Evolutionary conservation across 345 rosid genomes (phyloP).

Genomic region (Linum lewisii): DNA sequence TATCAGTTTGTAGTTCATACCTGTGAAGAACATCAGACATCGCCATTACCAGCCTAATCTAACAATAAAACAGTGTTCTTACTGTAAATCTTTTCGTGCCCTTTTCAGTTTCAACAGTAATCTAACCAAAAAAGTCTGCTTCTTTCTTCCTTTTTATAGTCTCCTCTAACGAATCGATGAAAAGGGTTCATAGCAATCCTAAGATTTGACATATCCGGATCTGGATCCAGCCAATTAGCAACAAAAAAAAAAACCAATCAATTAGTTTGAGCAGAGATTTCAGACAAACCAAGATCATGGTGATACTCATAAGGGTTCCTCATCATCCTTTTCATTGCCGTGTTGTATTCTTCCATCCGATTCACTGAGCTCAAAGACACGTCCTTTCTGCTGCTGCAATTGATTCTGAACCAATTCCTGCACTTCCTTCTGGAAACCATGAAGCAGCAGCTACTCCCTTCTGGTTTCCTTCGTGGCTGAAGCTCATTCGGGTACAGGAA

Average conservation of each 20-base stretch:
- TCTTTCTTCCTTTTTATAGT: too few species aligned
- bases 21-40: slow-evolving; percentile 26
- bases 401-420: slow-evolving; percentile 23
- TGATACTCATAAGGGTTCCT: slow-evolving; percentile 88
- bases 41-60: too few species aligned
- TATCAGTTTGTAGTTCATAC: slow-evolving; percentile 84
- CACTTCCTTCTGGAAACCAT: slow-evolving; percentile 14
- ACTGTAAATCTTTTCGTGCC: too few species aligned
- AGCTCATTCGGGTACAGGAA: neutral
- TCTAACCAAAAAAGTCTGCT: too few species aligned
- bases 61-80: too few species aligned
- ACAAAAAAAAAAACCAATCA: neutral
- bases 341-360: neutral
- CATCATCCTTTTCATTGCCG: slow-evolving; percentile 64
- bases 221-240: neutral
- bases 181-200: neutral
- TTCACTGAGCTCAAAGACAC: neutral
- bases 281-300: slow-evolving; percentile 66
- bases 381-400: slow-evolving; percentile 18
- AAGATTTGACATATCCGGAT: too few species aligned
- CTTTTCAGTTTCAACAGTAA: too few species aligned
- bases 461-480: slow-evolving; percentile 4
- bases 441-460: slow-evolving; percentile 9
- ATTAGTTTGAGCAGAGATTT: neutral
- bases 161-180: too few species aligned